Evolutionary conservation across 1,139 yeast genomes (phyloP).

Genomic region (Kodamaea suecica): DNA sequence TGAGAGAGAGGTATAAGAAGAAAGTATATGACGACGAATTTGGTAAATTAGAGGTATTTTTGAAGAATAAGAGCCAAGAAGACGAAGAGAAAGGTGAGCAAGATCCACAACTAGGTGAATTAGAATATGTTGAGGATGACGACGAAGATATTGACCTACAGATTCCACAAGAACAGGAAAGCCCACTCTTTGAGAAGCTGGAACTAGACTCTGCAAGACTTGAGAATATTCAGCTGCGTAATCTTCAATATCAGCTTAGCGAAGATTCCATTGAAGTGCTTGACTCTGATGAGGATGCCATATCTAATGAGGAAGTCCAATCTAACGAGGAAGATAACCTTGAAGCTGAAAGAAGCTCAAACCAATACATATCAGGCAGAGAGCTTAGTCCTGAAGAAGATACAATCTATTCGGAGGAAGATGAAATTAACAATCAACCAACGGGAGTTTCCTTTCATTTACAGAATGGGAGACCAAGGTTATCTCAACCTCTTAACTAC

Average conservation of each 20-base stretch:
- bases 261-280: too few relatives aligned
- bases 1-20: slow-evolving; percentile 23
- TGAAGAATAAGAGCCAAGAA: slow-evolving; percentile 13
- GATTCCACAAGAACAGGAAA: slow-evolving; percentile 2
- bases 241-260: too few relatives aligned
- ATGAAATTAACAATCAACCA: neutral
- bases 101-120: too few relatives aligned
- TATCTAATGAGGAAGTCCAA: too few relatives aligned
- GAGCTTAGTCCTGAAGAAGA: too few relatives aligned
- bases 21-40: slow-evolving; percentile 41
- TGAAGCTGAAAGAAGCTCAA: too few relatives aligned
- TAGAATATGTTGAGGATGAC: slow-evolving; percentile 1
- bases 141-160: slow-evolving; percentile 5
- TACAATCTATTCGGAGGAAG: neutral
- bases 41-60: slow-evolving; percentile 30
- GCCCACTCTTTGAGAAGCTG: slow-evolving; percentile 3
- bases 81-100: neutral
- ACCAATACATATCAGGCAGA: too few relatives aligned
- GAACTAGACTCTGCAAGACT: neutral
- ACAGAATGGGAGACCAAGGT: slow-evolving; percentile 13
- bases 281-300: too few relatives aligned
- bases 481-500: slow-evolving; percentile 6
- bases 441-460: too few relatives aligned
- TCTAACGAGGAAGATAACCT: too few relatives aligned
- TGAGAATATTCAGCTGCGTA: too few relatives aligned